Percentiles rank a stretch among this genome's conserved stretches.
phyloP scores from a whole-genome alignment of 208 protist species.

The Trichomonas vaginalis region DNA sequence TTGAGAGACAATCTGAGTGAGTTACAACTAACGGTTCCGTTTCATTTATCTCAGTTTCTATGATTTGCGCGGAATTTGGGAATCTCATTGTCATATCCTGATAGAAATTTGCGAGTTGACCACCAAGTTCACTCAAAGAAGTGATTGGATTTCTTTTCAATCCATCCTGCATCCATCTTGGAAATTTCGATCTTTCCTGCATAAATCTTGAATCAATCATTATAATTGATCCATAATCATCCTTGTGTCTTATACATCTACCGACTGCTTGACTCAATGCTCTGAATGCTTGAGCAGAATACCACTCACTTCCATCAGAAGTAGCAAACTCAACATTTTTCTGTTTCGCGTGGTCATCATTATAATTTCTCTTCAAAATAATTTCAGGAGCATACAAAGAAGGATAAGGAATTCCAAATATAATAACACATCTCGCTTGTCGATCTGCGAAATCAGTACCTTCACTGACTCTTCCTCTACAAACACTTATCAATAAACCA shows the following conservation, averaged over 20 bases:
- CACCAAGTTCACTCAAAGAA: neutral
- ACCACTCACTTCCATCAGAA: slow-evolving; percentile 28
- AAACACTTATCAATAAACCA: slow-evolving; percentile 13
- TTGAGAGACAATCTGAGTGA: neutral
- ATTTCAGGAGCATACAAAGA: neutral
- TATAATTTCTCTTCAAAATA: neutral
- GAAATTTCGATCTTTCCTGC: neutral
- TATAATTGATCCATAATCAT: slow-evolving; percentile 38
- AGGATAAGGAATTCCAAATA: slow-evolving; percentile 7
- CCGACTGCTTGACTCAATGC: slow-evolving; percentile 39
- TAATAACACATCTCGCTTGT: slow-evolving; percentile 16
- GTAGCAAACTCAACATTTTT: neutral
- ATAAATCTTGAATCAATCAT: slow-evolving; percentile 32
- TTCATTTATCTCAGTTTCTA: neutral
- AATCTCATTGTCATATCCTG: neutral
- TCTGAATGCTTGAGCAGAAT: slow-evolving; percentile 27
- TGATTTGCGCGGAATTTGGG: neutral
- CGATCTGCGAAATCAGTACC: slow-evolving; percentile 33
- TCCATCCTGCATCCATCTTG: neutral
- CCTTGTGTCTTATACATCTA: slow-evolving; percentile 32
- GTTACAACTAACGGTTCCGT: neutral
- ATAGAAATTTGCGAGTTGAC: neutral
- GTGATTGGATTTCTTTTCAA: neutral
- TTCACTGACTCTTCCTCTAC: slow-evolving; percentile 33
- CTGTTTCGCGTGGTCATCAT: neutral